Evolutionary conservation across 306 rosid species (phyloP), one percentile per base, ranked within the genome.

Genomic region (Vigna radiata): DNA sequence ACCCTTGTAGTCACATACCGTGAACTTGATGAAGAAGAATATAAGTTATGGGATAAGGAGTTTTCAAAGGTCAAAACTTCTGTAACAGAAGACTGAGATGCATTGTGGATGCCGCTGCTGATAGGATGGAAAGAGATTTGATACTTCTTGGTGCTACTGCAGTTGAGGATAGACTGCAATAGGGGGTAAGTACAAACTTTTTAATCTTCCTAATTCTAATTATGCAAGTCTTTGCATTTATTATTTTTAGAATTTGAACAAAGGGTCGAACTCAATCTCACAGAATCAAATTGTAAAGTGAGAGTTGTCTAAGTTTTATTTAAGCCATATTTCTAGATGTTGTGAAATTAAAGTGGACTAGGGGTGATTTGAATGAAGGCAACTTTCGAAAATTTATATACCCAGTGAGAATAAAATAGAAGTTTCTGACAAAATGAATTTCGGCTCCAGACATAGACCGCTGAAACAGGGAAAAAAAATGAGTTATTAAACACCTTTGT

Each of bases 61-160:
- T 91, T 93, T 75, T 36, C 68, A 43, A 84, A 63, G 82, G 89
- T 93, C 68, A 89, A 90, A 87, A 75, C 90, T 41, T 86, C 90
- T 82, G 75, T 91, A 61, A 85, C 82, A 48, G 87, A 74, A 62
- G 88, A 86, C 29, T 86, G 85, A 58, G 92, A 86, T 75, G 85
- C 15, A 43, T 80, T 65, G 83, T 91, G 58, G 94, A 90, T 56
- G 77, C 76, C 27, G 83, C 88, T 64, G 92, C 91, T 76, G 92
- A 90, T 64, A 72, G 87, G 80, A 88, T 91, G 70, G 98, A 93
- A 87, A 84, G 82, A 65, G 72, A 88, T 70, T 81, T 93, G 67
- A 78, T 87, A 78, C 93, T 93, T 72, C 93, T 93, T 55, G 98
- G 98, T 52, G 93, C 94, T 73, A 90, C 98, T 10, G 97, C 97